phyloP scores from a whole-genome alignment of 192 early-diverging fungal species.

The Entomortierella parvispora region DNA sequence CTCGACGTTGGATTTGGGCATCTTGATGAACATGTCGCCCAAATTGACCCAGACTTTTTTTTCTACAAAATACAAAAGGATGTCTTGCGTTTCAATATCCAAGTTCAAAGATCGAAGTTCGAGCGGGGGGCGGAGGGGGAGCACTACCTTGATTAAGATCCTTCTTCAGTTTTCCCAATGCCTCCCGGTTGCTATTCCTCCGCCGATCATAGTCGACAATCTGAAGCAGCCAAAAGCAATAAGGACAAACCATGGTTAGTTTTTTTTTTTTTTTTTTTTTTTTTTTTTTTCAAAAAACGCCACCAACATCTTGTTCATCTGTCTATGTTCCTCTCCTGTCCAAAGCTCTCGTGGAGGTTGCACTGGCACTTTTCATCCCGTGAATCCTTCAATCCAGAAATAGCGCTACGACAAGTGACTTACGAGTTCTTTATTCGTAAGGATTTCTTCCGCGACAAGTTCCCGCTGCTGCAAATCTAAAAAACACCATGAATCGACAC shows the following conservation, averaged over 20 bases:
- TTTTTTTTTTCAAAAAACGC: too few species aligned
- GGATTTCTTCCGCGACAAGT: conserved; percentile 61
- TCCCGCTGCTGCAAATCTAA: conserved; percentile 60
- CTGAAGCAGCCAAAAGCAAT: conserved; percentile 18
- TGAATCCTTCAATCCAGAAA: too few species aligned
- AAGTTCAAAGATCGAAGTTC: too few species aligned
- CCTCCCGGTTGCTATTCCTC: conserved; percentile 67
- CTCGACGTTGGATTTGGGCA: conserved; percentile 62
- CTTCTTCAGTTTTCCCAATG: conserved; percentile 57
- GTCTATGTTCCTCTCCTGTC: too few species aligned
- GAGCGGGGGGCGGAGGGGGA: too few species aligned
- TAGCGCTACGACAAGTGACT: background rate
- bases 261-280: background rate
- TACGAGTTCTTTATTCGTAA: conserved; percentile 69
- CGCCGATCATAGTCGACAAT: conserved; percentile 67
- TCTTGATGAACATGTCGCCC: conserved; percentile 68
- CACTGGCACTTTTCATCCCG: too few species aligned
- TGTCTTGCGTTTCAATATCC: too few species aligned
- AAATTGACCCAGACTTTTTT: conserved; percentile 67
- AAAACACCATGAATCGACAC: too few species aligned
- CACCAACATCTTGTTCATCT: too few species aligned
- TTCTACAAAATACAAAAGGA: conserved; percentile 27
- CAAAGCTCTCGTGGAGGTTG: too few species aligned
- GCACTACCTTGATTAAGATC: conserved; percentile 42
- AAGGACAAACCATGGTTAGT: background rate